phyloP scores from a whole-genome alignment of 805 yeast species.

The Candida nemodendra region DNA sequence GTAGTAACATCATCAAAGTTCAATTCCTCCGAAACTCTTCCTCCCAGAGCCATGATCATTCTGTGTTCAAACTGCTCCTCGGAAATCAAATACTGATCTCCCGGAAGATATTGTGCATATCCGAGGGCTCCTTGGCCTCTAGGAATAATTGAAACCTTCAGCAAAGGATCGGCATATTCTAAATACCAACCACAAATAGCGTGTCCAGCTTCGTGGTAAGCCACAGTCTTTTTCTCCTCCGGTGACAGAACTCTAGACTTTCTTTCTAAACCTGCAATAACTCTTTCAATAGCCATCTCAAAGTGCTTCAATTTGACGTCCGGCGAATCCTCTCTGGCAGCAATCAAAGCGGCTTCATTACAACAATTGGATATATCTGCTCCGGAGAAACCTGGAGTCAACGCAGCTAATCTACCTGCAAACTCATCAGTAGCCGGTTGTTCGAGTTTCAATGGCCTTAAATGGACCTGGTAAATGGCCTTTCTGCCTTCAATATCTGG shows the following conservation, averaged over 20 bases:
- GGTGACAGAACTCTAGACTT: constrained; percentile 79
- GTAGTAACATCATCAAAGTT: constrained; percentile 90
- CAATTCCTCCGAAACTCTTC: constrained; percentile 93
- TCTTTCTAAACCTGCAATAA: constrained; percentile 93
- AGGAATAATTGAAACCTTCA: constrained; percentile 95
- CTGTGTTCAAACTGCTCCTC: constrained; percentile 74
- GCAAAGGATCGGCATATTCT: constrained; percentile 85
- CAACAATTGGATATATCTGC: constrained; percentile 98
- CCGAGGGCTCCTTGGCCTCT: constrained; percentile 97
- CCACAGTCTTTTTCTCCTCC: constrained; percentile 86
- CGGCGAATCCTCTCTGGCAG: constrained; percentile 79
- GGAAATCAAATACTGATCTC: constrained; percentile 79
- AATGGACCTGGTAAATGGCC: constrained; percentile 86
- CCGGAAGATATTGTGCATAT: constrained; percentile 95
- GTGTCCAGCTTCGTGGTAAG: constrained; percentile 98
- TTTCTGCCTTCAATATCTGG: constrained; percentile 96
- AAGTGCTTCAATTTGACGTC: constrained; percentile 75
- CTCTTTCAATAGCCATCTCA: constrained; percentile 96
- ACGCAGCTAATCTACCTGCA: constrained; percentile 86
- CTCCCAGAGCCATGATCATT: constrained; percentile 97
- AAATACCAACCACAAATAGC: constrained; percentile 98
- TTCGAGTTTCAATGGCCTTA: constrained; percentile 65
- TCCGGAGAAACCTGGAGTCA: constrained; percentile 98
- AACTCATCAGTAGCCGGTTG: constrained; percentile 49
- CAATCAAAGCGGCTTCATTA: constrained; percentile 96